Conservation (phyloP, 441 rosid species). For the Populus hybrid region DNA sequence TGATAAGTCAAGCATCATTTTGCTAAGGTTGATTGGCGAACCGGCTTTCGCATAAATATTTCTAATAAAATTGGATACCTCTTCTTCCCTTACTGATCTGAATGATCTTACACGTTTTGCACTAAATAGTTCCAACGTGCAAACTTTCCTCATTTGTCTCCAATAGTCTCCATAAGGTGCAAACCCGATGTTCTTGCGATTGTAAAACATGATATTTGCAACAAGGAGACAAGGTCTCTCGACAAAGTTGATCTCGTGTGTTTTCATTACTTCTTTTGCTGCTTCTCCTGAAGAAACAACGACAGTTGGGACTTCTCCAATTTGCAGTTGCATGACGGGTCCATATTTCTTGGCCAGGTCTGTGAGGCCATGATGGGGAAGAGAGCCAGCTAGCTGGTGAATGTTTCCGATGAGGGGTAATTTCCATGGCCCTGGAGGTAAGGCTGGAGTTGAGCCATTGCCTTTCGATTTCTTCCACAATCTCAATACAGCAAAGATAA, state of each 20-base stretch:
- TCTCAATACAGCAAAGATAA: neutral
- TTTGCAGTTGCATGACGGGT: slow-evolving; percentile 8
- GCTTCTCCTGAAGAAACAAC: neutral
- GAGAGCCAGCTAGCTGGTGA: neutral
- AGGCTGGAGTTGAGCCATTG: neutral
- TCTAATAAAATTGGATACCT: neutral
- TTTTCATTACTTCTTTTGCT: slow-evolving; percentile 2
- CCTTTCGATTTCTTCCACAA: neutral
- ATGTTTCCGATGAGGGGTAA: neutral
- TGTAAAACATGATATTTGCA: neutral
- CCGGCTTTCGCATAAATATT: neutral
- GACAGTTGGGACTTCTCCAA: neutral
- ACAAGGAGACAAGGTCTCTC: slow-evolving; percentile 5
- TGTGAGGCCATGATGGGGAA: neutral
- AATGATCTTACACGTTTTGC: slow-evolving; percentile 5
- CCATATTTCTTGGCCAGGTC: slow-evolving; percentile 1
- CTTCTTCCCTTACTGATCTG: neutral
- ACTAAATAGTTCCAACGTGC: slow-evolving; percentile 2
- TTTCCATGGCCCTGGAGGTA: slow-evolving; percentile 1
- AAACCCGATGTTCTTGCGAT: neutral
- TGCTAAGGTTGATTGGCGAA: neutral
- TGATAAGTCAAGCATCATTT: neutral
- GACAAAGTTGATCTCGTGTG: neutral
- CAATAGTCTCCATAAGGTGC: neutral
- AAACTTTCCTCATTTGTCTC: slow-evolving; percentile 9